phyloP scores from a whole-genome alignment of 345 rosid genomes.

The Melaleuca quinquenervia region DNA sequence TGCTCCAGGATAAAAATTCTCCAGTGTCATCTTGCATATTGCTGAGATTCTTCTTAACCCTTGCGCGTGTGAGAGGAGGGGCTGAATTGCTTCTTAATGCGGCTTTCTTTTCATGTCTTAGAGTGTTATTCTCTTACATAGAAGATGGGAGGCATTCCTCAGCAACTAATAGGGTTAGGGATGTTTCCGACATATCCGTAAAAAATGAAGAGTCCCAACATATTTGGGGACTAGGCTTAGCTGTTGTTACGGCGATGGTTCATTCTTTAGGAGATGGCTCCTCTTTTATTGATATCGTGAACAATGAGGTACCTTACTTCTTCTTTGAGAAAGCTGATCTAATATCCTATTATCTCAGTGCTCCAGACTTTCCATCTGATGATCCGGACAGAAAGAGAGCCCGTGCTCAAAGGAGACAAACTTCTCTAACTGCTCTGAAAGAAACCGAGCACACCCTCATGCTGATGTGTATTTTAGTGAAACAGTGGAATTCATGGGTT shows the following conservation, averaged over 20 bases:
- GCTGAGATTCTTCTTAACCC: slow-evolving; percentile 64
- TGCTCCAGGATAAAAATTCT: slow-evolving; percentile 57
- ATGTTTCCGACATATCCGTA: slow-evolving; percentile 14
- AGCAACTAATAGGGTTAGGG: slow-evolving; percentile 20
- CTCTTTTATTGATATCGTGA: slow-evolving; percentile 28
- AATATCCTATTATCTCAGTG: slow-evolving; percentile 52
- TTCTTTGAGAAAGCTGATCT: slow-evolving; percentile 62
- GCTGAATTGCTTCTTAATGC: slow-evolving; percentile 75
- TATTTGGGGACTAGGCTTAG: slow-evolving; percentile 75
- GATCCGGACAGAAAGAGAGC: slow-evolving; percentile 57
- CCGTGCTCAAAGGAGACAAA: slow-evolving; percentile 43
- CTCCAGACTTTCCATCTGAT: slow-evolving; percentile 64
- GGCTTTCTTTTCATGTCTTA: slow-evolving; percentile 57
- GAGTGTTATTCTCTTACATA: slow-evolving; percentile 45
- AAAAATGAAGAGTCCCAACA: slow-evolving; percentile 44
- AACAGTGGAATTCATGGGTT: slow-evolving; percentile 59
- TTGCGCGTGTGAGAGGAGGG: slow-evolving; percentile 71
- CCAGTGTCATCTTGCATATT: slow-evolving; percentile 31
- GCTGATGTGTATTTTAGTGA: slow-evolving; percentile 67
- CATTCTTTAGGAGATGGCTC: slow-evolving; percentile 57
- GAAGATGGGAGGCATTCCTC: slow-evolving; percentile 29
- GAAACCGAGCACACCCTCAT: slow-evolving; percentile 80
- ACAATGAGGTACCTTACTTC: slow-evolving; percentile 55
- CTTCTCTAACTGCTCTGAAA: slow-evolving; percentile 56
- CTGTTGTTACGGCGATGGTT: slow-evolving; percentile 72